Conservation (phyloP, 2,329 filamentous ascomycete genomes). For the Colletotrichum ledebouriae region DNA sequence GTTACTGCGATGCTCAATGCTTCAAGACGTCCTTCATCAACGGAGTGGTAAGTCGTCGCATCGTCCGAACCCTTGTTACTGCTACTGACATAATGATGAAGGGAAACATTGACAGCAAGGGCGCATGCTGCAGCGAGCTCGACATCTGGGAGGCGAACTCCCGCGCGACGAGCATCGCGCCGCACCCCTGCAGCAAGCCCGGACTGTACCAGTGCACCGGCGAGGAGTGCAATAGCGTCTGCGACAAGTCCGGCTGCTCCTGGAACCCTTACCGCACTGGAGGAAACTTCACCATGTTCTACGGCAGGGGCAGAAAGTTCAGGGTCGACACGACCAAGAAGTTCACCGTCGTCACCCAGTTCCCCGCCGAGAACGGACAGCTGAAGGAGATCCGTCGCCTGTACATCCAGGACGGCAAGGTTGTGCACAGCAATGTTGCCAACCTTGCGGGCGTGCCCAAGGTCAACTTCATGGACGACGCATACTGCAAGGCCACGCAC, state of each 20-base stretch:
- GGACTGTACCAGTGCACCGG: conserved; percentile 57
- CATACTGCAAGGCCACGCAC: conserved; percentile 46
- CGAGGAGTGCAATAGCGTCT: conserved; percentile 49
- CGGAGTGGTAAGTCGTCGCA: conserved; percentile 55
- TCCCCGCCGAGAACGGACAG: conserved; percentile 50
- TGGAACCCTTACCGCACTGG: conserved; percentile 54
- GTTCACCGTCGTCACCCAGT: conserved; percentile 60
- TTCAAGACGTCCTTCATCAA: conserved; percentile 60
- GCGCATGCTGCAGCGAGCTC: conserved; percentile 77
- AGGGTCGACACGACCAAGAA: conserved; percentile 47
- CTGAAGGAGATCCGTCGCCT: conserved; percentile 62
- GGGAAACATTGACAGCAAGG: conserved; percentile 68
- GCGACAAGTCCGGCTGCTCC: conserved; percentile 55
- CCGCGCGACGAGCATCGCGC: conserved; percentile 68
- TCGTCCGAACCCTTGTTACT: conserved; percentile 45
- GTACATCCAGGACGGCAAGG: conserved; percentile 63
- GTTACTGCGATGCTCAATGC: conserved; percentile 72
- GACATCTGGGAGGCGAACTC: conserved; percentile 76
- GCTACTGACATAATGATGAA: conserved; percentile 46
- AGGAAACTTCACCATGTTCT: conserved; percentile 41
- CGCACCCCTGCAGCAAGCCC: conserved; percentile 66
- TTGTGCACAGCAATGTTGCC: conserved; percentile 56
- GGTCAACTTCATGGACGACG: conserved; percentile 47
- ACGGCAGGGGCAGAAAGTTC: conserved; percentile 43
- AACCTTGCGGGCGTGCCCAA: conserved; percentile 44